phyloP scores from a whole-genome alignment of 495 filamentous ascomycete species.

The Umbilicaria muhlenbergii region DNA sequence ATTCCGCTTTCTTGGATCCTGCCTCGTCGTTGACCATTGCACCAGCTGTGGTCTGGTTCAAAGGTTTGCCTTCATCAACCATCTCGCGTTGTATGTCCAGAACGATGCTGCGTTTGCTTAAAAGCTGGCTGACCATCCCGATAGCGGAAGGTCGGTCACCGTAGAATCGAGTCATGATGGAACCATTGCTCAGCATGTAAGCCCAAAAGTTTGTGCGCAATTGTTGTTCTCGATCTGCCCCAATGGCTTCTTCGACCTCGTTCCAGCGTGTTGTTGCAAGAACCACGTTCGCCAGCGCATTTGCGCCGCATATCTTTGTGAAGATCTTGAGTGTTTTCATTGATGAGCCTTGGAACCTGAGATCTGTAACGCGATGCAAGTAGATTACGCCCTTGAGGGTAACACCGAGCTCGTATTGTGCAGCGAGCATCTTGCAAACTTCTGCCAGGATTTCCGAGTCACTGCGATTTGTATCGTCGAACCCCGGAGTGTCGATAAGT shows the following conservation, averaged over 20 bases:
- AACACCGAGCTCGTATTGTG: slow-evolving; percentile 12
- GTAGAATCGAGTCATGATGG: slow-evolving; percentile 13
- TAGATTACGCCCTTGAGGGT: slow-evolving; percentile 23
- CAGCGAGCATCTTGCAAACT: slow-evolving; percentile 17
- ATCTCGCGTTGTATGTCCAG: slow-evolving; percentile 17
- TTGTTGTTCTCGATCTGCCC: slow-evolving; percentile 13
- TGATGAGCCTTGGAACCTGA: slow-evolving; percentile 16
- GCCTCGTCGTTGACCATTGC: slow-evolving; percentile 10
- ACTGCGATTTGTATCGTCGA: slow-evolving; percentile 24
- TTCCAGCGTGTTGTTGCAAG: slow-evolving; percentile 28
- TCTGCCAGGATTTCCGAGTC: slow-evolving; percentile 25
- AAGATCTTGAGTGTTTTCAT: slow-evolving; percentile 19
- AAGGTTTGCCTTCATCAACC: slow-evolving; percentile 10
- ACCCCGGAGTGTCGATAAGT: slow-evolving; percentile 29
- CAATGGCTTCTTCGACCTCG: slow-evolving; percentile 5
- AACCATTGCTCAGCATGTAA: slow-evolving; percentile 13
- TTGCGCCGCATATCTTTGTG: slow-evolving; percentile 18
- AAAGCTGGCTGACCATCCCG: slow-evolving; percentile 12
- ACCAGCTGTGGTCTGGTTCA: slow-evolving; percentile 14
- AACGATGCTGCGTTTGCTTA: slow-evolving; percentile 11
- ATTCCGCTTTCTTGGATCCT: slow-evolving; percentile 3
- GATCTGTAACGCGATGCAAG: slow-evolving; percentile 23
- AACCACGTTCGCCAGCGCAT: slow-evolving; percentile 15
- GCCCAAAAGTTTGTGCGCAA: slow-evolving; percentile 20
- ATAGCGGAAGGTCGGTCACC: slow-evolving; percentile 14